phyloP scores from a whole-genome alignment of 1,284 basidiomycete genomes.

The Cutaneotrichosporon sp. region DNA sequence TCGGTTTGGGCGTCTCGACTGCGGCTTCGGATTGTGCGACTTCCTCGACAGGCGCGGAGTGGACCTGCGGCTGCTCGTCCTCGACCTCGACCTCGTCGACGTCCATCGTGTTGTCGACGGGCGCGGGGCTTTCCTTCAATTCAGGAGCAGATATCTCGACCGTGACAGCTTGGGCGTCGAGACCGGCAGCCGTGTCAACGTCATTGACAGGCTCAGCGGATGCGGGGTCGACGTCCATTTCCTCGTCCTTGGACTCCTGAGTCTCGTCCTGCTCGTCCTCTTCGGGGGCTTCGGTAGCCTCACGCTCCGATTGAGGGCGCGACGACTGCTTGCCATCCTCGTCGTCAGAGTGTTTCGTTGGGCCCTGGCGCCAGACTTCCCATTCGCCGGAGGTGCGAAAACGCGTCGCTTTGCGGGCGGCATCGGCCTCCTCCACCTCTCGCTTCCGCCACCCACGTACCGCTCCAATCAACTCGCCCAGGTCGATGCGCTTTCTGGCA shows the following conservation, averaged over 20 bases:
- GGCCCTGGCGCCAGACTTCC: conserved; percentile 18
- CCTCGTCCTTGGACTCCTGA: neutral
- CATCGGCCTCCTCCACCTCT: conserved; percentile 36
- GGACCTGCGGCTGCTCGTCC: neutral
- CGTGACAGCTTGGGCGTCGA: conserved; percentile 4
- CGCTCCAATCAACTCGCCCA: conserved; percentile 65
- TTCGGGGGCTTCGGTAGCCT: neutral
- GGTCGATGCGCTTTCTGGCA: conserved; percentile 47
- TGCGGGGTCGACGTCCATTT: conserved; percentile 39
- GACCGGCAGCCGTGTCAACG: no score
- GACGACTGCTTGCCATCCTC: neutral
- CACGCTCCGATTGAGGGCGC: neutral
- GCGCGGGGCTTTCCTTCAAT: neutral
- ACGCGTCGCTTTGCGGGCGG: conserved; percentile 21
- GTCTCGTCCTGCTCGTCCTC: neutral
- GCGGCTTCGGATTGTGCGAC: neutral
- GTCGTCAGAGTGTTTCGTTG: conserved; percentile 2
- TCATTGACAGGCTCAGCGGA: conserved; percentile 16
- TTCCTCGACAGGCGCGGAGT: neutral
- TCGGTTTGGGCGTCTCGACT: neutral
- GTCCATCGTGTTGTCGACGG: conserved; percentile 11
- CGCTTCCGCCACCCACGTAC: conserved; percentile 58
- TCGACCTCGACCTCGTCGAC: conserved; percentile 3
- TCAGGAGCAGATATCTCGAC: neutral
- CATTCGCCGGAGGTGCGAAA: conserved; percentile 18